A percentile compares a stretch with the other conserved stretches of the same genome.
Evolutionary conservation across 2,329 filamentous ascomycete genomes (phyloP).

Genomic region (Trichoderma hamatum): DNA sequence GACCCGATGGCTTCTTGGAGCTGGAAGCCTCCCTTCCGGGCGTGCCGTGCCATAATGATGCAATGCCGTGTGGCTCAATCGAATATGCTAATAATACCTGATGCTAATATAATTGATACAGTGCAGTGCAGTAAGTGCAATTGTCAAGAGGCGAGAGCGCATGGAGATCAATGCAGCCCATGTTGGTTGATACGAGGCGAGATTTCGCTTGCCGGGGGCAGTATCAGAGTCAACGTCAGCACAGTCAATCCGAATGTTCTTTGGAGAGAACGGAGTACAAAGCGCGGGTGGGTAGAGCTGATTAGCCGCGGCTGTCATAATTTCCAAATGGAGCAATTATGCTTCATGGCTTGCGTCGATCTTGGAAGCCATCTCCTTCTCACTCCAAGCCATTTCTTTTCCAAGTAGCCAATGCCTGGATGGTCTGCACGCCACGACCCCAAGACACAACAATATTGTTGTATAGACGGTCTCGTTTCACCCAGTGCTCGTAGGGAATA

Average conservation of each 20-base stretch:
- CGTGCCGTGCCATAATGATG: slow-evolving; percentile 9
- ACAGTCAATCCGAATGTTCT: not conserved
- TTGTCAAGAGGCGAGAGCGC: not conserved
- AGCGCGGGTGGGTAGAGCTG: not conserved
- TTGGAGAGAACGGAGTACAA: not conserved
- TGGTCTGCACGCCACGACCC: not conserved
- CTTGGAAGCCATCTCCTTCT: not conserved
- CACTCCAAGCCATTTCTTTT: not conserved
- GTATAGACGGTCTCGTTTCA: not conserved
- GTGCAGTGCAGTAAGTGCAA: not conserved
- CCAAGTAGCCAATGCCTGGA: no score
- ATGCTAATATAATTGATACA: not conserved
- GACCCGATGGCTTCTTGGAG: not conserved
- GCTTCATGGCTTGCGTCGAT: not conserved
- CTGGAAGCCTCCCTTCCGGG: slow-evolving; percentile 1
- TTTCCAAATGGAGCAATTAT: not conserved
- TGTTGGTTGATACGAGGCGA: not conserved
- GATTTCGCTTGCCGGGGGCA: slow-evolving; percentile 13
- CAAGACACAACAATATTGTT: not conserved
- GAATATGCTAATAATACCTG: not conserved
- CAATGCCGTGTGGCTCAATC: not conserved
- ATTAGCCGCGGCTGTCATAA: slow-evolving; percentile 1
- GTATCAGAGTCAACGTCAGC: not conserved
- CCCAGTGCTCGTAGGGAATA: not conserved
- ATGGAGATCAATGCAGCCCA: not conserved